Evolutionary conservation across 805 yeast species (phyloP).

Genomic region (Komagataella kurtzmanii): DNA sequence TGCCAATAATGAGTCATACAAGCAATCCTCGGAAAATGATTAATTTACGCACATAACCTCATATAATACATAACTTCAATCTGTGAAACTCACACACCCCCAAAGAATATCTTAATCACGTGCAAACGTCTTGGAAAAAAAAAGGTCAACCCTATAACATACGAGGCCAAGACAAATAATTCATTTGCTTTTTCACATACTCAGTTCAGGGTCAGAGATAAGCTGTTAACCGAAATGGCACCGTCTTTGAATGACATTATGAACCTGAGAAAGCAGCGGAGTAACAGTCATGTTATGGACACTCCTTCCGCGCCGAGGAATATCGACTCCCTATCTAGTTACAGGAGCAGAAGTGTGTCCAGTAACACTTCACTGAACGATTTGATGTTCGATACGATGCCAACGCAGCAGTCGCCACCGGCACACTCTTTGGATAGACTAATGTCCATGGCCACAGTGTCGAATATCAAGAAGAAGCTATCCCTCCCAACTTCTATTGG

Average conservation of each 20-base stretch:
- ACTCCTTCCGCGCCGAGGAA: neutral
- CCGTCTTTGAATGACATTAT: neutral
- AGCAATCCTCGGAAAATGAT: neutral
- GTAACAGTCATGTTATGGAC: neutral
- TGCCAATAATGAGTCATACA: neutral
- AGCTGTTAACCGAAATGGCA: neutral
- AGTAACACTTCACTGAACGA: neutral
- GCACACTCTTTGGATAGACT: neutral
- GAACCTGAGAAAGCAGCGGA: neutral
- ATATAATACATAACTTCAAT: neutral
- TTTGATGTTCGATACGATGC: neutral
- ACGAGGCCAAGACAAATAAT: neutral
- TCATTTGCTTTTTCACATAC: neutral
- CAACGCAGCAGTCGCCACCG: neutral
- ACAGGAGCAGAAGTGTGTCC: neutral
- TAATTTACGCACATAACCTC: neutral
- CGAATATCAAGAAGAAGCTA: neutral
- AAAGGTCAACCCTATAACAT: neutral
- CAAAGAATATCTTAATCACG: neutral
- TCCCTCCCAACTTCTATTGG: neutral
- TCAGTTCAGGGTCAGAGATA: neutral
- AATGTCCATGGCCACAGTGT: neutral
- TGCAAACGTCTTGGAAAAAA: neutral
- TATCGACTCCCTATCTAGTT: neutral
- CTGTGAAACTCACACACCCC: neutral